phyloP scores from a whole-genome alignment of 208 protist species.

The Angomonas ambiguus region DNA sequence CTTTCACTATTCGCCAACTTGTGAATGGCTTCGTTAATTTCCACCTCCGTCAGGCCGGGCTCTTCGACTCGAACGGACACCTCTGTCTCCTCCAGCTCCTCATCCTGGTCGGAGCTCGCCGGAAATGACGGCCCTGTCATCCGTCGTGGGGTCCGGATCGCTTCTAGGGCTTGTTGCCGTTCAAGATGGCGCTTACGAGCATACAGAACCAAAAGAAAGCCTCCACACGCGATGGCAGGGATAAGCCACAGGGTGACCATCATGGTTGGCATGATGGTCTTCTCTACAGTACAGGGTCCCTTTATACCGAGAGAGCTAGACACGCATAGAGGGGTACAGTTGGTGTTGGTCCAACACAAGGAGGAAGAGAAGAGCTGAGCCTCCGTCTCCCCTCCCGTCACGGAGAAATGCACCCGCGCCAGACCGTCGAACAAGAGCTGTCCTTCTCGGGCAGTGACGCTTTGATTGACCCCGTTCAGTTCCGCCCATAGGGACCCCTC shows the following conservation, averaged over 20 bases:
- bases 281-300: constrained; percentile 23
- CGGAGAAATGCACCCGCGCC: constrained; percentile 21
- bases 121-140: constrained; percentile 26
- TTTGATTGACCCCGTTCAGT: constrained; percentile 30
- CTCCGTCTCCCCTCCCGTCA: constrained; percentile 9
- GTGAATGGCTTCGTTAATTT: not conserved
- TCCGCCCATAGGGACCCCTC: constrained; percentile 24
- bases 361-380: constrained; percentile 29
- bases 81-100: constrained; percentile 25
- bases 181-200: constrained; percentile 23
- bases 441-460: constrained; percentile 18
- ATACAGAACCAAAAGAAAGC: constrained; percentile 27
- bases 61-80: not conserved
- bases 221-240: constrained; percentile 21
- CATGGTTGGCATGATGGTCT: constrained; percentile 27
- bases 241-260: constrained; percentile 32
- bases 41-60: not conserved
- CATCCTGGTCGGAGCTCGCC: constrained; percentile 53
- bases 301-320: constrained; percentile 22
- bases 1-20: not conserved
- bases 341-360: constrained; percentile 30
- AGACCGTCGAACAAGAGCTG: constrained; percentile 18
- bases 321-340: constrained; percentile 40
- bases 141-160: not conserved
- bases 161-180: constrained; percentile 8